phyloP scores from a whole-genome alignment of 495 filamentous ascomycete species.

The Tuber borchii region DNA sequence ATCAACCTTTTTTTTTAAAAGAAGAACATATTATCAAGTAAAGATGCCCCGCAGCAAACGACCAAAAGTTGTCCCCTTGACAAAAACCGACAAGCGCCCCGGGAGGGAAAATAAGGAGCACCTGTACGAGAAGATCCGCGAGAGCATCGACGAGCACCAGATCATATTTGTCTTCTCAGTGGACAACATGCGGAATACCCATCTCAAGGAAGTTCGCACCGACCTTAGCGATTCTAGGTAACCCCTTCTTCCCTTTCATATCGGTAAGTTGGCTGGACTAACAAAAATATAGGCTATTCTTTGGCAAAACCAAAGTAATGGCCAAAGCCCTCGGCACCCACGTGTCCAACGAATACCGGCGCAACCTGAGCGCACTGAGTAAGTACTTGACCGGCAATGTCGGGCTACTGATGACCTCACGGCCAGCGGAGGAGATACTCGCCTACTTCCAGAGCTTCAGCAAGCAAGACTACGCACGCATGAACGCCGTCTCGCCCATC shows the following conservation, averaged over 20 bases:
- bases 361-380: constrained; percentile 62
- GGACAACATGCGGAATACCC: constrained; percentile 98
- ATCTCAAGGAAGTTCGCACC: constrained; percentile 82
- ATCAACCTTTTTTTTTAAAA: not conserved
- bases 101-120: constrained; percentile 80
- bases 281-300: constrained; percentile 64
- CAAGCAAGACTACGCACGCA: constrained; percentile 78
- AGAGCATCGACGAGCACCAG: constrained; percentile 76
- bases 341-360: constrained; percentile 67
- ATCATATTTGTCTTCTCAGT: constrained; percentile 88
- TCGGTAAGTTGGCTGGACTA: constrained; percentile 2
- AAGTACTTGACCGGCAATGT: constrained; percentile 72
- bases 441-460: constrained; percentile 62
- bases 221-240: constrained; percentile 82
- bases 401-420: constrained; percentile 83
- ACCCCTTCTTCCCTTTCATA: not conserved
- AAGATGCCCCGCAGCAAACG: constrained; percentile 94
- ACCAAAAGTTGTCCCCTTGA: constrained; percentile 75
- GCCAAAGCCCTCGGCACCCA: constrained; percentile 75
- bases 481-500: constrained; percentile 66
- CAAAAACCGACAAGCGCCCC: constrained; percentile 83
- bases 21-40: not conserved
- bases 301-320: constrained; percentile 98
- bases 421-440: constrained; percentile 55
- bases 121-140: constrained; percentile 80